Percentiles rank a stretch among this genome's conserved stretches.
Conservation (phyloP, 345 rosid species). For the Eucalyptus regnans region DNA sequence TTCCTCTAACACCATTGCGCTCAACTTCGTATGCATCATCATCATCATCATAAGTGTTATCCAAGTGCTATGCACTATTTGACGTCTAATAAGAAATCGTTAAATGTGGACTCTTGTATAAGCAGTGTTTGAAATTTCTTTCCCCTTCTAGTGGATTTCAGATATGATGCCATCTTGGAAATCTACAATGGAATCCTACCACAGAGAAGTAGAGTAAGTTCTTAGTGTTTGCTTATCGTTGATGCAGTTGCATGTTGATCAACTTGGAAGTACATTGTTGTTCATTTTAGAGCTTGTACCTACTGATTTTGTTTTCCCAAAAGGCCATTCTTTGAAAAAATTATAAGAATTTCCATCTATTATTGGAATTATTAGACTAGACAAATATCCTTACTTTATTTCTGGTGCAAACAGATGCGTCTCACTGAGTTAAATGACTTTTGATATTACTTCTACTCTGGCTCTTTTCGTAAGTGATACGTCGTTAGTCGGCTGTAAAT, state of each 20-base stretch:
- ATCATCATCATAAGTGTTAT: not conserved
- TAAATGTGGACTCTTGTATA: not conserved
- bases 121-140: not conserved
- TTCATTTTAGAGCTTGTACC: not conserved
- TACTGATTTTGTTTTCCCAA: not conserved
- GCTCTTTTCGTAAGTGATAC: not conserved
- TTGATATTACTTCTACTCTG: not conserved
- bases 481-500: not conserved
- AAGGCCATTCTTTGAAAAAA: not conserved
- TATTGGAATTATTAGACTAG: not conserved
- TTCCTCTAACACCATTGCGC: not conserved
- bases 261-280: not conserved
- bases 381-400: not conserved
- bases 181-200: slow-evolving; percentile 43
- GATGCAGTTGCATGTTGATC: not conserved
- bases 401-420: not conserved
- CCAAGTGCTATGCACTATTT: not conserved
- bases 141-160: slow-evolving; percentile 20
- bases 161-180: slow-evolving; percentile 64
- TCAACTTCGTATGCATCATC: not conserved
- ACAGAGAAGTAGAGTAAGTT: slow-evolving; percentile 36
- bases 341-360: not conserved
- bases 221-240: not conserved
- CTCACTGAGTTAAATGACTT: not conserved
- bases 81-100: not conserved